Base-by-base conservation (phyloP, 2,329 filamentous ascomycete genomes). In the Aciculosporium take region DNA sequence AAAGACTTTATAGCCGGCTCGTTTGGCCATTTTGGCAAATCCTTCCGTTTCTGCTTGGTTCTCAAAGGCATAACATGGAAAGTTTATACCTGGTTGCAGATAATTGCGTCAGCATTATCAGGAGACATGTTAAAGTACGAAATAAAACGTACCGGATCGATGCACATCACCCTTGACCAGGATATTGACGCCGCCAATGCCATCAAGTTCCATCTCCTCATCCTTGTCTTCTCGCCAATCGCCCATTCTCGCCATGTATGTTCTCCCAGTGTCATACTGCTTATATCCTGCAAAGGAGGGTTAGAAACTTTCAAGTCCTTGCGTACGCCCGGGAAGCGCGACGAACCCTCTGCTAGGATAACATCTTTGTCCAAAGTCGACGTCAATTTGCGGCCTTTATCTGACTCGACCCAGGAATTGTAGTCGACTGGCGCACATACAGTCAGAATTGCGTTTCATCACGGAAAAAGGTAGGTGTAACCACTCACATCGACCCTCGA, bases 1-100 rank as follows among this genome's bases (percentile, higher is more conserved):
- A 51, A 86, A 76, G 21, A 98, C 91, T 55, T 85, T 74, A 59
- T 95, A 96, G 34, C 91, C 91, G 15, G 91, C 91, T 48, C 87
- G 74, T 67, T 93, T 95, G 45, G 91, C 91, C 91, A 98, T 98
- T 62, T 93, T 94, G 29, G 91, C 91, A 56, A 98, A 98, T 6
- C 91, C 91, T 65, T 98, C 91, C 4, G 91, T 98, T 64, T 98
- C 91, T 48, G 91, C 91, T 66, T 98, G 91, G 63, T 98, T 96
- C 61, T 98, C 91, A 59, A 98, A 98, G 3, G 91, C 75, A 56
- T 98, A 98, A 58, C 79, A 80, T 7, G 91, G 91, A 63, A 98
- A 98, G 63, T 98, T 98, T 67, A 98, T 91, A 47, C 89, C 88
- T 89, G 24, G 30, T 13, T n/a, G n/a, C 8, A 49, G 49, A 41